Conservation (phyloP, 768 basidiomycete species). For the Mycena sanguinolenta region DNA sequence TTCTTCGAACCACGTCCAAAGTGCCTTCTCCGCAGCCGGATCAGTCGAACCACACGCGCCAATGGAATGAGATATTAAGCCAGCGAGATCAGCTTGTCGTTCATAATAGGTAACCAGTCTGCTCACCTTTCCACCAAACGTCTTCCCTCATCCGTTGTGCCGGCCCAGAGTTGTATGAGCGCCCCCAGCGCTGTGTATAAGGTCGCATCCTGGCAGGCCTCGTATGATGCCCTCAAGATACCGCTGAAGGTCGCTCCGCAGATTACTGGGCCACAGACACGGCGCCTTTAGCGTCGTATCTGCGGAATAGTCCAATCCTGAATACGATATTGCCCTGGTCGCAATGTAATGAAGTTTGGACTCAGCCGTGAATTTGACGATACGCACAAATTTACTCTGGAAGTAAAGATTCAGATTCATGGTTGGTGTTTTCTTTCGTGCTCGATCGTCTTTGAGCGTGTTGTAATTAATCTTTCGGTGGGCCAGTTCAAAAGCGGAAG, state of each 20-base stretch:
- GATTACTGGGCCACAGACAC: conserved; percentile 56
- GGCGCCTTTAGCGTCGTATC: conserved; percentile 57
- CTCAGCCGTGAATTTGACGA: background rate
- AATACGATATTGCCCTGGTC: conserved; percentile 60
- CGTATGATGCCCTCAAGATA: conserved; percentile 1
- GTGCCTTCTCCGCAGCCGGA: conserved; percentile 47
- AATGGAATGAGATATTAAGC: conserved; percentile 57
- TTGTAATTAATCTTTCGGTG: conserved; percentile 30
- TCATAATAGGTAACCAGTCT: too few relatives aligned
- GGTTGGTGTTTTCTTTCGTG: conserved; percentile 32
- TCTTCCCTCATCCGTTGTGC: conserved; percentile 56
- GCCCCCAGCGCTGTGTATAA: conserved; percentile 56
- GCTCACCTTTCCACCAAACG: conserved; percentile 60
- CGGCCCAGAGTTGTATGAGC: conserved; percentile 65
- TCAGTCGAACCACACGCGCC: conserved; percentile 53
- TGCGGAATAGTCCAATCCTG: conserved; percentile 55
- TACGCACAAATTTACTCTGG: conserved; percentile 41
- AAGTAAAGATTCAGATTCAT: conserved; percentile 27
- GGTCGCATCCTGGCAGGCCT: conserved; percentile 10
- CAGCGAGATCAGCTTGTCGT: background rate
- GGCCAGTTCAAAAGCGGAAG: conserved; percentile 33
- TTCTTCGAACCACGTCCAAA: conserved; percentile 61
- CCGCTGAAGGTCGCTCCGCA: conserved; percentile 29
- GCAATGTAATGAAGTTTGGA: background rate
- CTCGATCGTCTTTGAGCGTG: conserved; percentile 41